phyloP scores from a whole-genome alignment of 352 stramenopile species.

The Phytophthora hibernalis region DNA sequence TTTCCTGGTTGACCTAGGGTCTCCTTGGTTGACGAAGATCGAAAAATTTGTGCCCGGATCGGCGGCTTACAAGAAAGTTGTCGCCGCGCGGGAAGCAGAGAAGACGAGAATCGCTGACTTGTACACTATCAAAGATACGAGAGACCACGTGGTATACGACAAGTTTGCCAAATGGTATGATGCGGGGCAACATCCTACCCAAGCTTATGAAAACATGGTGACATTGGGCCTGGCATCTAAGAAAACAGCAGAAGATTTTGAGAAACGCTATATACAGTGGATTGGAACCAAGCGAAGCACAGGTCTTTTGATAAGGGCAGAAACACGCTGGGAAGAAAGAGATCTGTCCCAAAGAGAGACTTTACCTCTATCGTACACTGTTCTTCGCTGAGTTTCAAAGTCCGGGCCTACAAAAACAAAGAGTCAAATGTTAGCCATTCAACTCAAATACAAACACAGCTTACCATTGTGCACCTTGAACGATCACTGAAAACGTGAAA shows the following conservation, averaged over 20 bases:
- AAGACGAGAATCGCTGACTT: too few relatives aligned
- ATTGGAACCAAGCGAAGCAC: too few relatives aligned
- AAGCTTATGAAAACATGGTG: too few relatives aligned
- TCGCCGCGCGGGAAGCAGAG: neutral
- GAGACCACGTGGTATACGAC: neutral
- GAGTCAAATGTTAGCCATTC: neutral
- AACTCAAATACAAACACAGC: too few relatives aligned
- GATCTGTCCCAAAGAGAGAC: too few relatives aligned
- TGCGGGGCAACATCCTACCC: too few relatives aligned
- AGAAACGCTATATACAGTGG: too few relatives aligned
- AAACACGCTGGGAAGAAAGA: too few relatives aligned
- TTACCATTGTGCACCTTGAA: conserved; percentile 32
- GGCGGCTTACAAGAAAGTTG: neutral
- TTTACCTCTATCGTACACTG: too few relatives aligned
- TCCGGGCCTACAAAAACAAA: conserved; percentile 5
- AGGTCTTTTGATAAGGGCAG: too few relatives aligned
- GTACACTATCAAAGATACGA: neutral
- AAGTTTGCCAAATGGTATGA: neutral
- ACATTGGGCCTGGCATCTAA: too few relatives aligned
- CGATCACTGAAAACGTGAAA: conserved; percentile 30
- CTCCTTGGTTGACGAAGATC: neutral
- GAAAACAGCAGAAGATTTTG: too few relatives aligned
- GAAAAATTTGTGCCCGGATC: neutral
- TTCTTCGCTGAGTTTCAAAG: conserved; percentile 1
- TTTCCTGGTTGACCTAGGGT: neutral